Base-by-base conservation (phyloP, 306 rosid genomes). In the Vigna hirtella region DNA sequence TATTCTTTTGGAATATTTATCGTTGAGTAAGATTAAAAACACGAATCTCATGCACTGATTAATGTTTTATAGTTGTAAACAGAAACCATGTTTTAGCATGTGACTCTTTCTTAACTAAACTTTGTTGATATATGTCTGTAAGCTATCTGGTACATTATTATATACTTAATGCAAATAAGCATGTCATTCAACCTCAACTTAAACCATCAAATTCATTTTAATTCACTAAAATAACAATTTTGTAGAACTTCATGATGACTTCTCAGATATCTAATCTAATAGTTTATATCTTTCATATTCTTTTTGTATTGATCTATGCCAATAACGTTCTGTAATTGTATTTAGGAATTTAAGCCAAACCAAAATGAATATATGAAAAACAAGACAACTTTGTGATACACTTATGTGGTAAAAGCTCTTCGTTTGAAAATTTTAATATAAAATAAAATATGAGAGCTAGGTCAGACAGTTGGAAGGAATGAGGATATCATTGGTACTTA, bases 71-170 rank as follows among this genome's bases (percentile, higher is more conserved):
- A 10, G 17, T 13, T 32, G 38, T 47, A 9, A 48, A 66, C 62
- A 14, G 66, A 30, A 22, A 16, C 55, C 18, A 16, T 58, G 34
- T 57, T 55, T 55, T 30, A 16, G 40, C 43, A 22, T 62, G 26
- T n/a, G 3, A 67, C 28, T 24, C 17, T 17, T 15, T 64, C 55
- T 4, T 58, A 26, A 12, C 38, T 69, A 75, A 59, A 14, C 45
- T 53, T 66, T 10, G 18, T 58, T 59, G 26, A 69, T 58, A 15
- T 48, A 61, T 15, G 82, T 49, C 71, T 70, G 66, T 61, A 24
- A 50, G 63, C 9, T 34, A 38, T 71, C 57, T 50, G 3, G 16
- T 49, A 22, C 64, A 61, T 61, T 36, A 48, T 61, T 58, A 20
- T 30, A 32, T 20, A 36, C 53, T 15, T 63, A 0, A 22, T 22